Evolutionary conservation across 2,329 filamentous ascomycete genomes (phyloP), one percentile per base, ranked within the genome.

Genomic region (Alternaria panax): DNA sequence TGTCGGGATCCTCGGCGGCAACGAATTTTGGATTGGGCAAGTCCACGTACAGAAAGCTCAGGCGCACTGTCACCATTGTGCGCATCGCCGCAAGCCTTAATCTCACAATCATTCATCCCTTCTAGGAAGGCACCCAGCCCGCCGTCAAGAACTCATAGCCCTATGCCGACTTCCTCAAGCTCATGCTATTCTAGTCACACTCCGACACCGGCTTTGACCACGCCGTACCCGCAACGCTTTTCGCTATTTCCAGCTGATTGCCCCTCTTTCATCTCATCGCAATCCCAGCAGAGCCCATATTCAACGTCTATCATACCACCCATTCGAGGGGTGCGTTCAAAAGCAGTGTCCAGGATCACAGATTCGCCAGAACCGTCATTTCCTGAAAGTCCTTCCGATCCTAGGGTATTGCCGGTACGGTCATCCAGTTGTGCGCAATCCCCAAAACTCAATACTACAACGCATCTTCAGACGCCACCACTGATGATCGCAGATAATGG

Each of bases 41-140:
- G 64, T n/a, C 66, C 72, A n/a, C 67, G 69, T 20, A 75, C 73
- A 4, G 70, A 70, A 30, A 73, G 69, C 46, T 74, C 70, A 5
- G 50, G 63, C 34, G 66, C 68, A 4, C 46, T 75, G n/a, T 73
- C 71, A 1, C 70, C 73, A 14, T 57, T 64, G 11, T 70, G 64
- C 47, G 41, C 68, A 22, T 70, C 70, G 20, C 67, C 72, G 46
- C 62, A 65, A 28, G 62, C 66, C 3, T 48, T 74, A n/a, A 68
- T 74, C 16, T 51, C 64, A 7, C 60, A 61, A 7, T 59, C 66
- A 1, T 55, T 60, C 9, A 25, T 65, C 11, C 52, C 63, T 20
- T 55, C 58, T 8, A 54, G 56, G 14, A 59, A 62, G 27, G 59
- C 54, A 28, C 68, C 67, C 16, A 60, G 62, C 3, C 63, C 65